These are phyloP conservation scores for Incumbomyces lentus DNA, from an alignment of 2,329 filamentous ascomycete genomes.

Conservation along the genomic window DNA sequence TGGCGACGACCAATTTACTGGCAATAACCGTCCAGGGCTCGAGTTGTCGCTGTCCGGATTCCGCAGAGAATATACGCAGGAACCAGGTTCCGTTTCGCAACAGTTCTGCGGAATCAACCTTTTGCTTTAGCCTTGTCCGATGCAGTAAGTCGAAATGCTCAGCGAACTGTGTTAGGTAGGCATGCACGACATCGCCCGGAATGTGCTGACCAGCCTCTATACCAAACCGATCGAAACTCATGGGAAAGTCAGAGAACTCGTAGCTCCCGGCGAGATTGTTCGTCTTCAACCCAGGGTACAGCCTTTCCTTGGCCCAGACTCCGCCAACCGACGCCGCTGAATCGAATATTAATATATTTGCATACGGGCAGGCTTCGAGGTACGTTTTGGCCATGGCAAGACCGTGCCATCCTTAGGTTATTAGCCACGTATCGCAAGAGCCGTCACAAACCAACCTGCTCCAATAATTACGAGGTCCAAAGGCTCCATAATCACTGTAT, in stretches of 20 bases:
- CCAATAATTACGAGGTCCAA: no score
- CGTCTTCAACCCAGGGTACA: constrained; percentile 58
- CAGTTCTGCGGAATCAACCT: constrained; percentile 40
- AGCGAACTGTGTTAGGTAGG: constrained; percentile 48
- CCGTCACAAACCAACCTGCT: no score
- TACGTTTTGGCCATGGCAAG: constrained; percentile 53
- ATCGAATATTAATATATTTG: constrained; percentile 50
- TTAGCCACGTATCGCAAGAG: background rate
- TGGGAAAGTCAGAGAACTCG: constrained; percentile 64
- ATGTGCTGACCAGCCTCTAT: constrained; percentile 47
- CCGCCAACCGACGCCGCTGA: constrained; percentile 51
- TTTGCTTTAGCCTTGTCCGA: constrained; percentile 41
- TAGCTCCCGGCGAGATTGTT: constrained; percentile 67
- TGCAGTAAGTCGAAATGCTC: constrained; percentile 42
- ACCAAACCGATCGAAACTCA: constrained; percentile 46
- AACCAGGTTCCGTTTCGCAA: constrained; percentile 29
- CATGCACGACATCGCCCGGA: constrained; percentile 44
- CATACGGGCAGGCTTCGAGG: constrained; percentile 47
- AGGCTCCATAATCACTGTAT: no score
- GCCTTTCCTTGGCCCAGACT: constrained; percentile 56
- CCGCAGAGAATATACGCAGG: constrained; percentile 18
- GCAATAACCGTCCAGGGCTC: constrained; percentile 20
- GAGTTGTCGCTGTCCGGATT: constrained; percentile 3
- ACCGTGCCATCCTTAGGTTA: constrained; percentile 41
- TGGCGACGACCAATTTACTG: constrained; percentile 49